Evolutionary conservation across 257 asterid genomes (phyloP).

Genomic region (Scutellaria minor): DNA sequence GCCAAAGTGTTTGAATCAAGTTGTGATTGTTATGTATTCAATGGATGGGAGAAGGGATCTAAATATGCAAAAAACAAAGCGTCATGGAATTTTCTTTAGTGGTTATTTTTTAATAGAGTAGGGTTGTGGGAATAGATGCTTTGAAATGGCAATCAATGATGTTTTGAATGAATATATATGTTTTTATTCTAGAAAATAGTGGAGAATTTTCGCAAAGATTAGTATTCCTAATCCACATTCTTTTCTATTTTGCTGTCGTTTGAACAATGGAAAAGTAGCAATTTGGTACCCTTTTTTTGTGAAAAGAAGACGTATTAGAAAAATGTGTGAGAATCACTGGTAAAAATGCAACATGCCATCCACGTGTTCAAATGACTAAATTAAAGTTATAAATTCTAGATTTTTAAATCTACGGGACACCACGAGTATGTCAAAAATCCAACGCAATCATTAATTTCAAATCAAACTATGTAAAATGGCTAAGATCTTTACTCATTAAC

Average conservation of each 20-base stretch:
- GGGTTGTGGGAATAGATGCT: constrained; percentile 36
- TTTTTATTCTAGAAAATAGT: neutral
- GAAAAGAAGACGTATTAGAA: no score
- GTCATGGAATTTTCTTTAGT: constrained; percentile 17
- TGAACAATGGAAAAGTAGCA: neutral
- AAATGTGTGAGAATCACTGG: no score
- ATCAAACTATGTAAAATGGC: no score
- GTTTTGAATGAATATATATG: neutral
- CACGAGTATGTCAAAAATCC: no score
- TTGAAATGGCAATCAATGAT: neutral
- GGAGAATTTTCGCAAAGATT: constrained; percentile 10
- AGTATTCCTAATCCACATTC: neutral
- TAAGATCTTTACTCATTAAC: no score
- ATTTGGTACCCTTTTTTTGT: neutral
- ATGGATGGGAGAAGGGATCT: neutral
- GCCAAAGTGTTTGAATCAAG: no score
- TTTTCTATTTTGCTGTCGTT: neutral
- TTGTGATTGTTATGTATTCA: neutral
- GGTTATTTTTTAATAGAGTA: neutral
- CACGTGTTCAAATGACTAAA: no score
- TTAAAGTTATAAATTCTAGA: no score
- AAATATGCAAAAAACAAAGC: neutral
- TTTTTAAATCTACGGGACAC: no score
- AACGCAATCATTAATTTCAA: no score
- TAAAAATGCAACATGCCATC: no score